Base-by-base conservation (phyloP, 208 protist genomes). In the Acanthamoeba royreba region DNA sequence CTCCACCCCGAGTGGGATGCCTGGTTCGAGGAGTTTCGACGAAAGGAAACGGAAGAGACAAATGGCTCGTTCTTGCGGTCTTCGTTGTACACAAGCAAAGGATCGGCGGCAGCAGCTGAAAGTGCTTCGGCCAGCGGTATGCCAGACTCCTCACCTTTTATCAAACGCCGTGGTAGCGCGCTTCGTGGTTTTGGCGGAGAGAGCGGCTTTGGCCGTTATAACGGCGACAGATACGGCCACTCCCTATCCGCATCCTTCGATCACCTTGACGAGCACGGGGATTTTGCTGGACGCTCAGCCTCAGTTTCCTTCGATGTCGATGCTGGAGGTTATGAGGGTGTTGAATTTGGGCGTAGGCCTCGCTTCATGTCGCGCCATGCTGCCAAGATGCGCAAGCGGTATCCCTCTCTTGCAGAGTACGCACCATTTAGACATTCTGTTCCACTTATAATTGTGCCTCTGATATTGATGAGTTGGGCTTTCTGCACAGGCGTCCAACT, bases 311-410 rank as follows among this genome's bases (percentile, higher is more conserved):
- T 81, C 40, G 69, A 81, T n/a, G 33, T 42, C 19, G 9, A 11
- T 66, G 55, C n/a, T n/a, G 7, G 15, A 0, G 19, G 11, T 35
- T 11, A 28, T 28, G 19, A 19, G 55, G 19, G 55, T n/a, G n/a
- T n/a, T n/a, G n/a, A n/a, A n/a, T n/a, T n/a, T n/a, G 19, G 19
- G 55, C 55, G 55, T 19, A 66, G 66, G 9, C 66, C 28, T 7
- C 7, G 69, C 69, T 81, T 81, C 69, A 81, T 81, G 69, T 81
- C 69, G 69, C 69, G 69, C 22, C 69, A 81, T 25, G 69, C 69
- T 25, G 69, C 69, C 40, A 81, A 81, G 25, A 47, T 81, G 69
- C 69, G 40, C 38, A 81, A 81, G 42, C 69, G 69, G 8, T 81
- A 31, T 42, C 69, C 69, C 33, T 49, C 47, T 19, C 69, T 81